phyloP scores from a whole-genome alignment of 176 grass and related monocot genomes.

The Hordeum vulgare region MorexV3_pseudomolecules_assembly NC_058524.1:617215572-617216071 shows the following conservation, averaged over 20 bases:
- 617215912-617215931: not conserved
- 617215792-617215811: not conserved
- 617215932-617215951: not conserved
- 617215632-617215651: not conserved
- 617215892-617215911: no score
- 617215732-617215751: not conserved
- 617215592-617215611: conserved; percentile 8
- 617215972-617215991: not conserved
- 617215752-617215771: not conserved
- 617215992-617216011: not conserved
- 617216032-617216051: not conserved
- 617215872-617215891: no score
- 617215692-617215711: not conserved
- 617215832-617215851: not conserved
- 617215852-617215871: no score
- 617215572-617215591: not conserved
- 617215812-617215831: not conserved
- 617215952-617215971: not conserved
- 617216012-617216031: not conserved
- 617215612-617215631: not conserved
- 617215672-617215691: not conserved
- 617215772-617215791: not conserved
- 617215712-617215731: not conserved
- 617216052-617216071: not conserved
- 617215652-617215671: not conserved